phyloP scores from a whole-genome alignment of 2,329 filamentous ascomycete genomes.

The Sodiomyces alkalinus region DNA sequence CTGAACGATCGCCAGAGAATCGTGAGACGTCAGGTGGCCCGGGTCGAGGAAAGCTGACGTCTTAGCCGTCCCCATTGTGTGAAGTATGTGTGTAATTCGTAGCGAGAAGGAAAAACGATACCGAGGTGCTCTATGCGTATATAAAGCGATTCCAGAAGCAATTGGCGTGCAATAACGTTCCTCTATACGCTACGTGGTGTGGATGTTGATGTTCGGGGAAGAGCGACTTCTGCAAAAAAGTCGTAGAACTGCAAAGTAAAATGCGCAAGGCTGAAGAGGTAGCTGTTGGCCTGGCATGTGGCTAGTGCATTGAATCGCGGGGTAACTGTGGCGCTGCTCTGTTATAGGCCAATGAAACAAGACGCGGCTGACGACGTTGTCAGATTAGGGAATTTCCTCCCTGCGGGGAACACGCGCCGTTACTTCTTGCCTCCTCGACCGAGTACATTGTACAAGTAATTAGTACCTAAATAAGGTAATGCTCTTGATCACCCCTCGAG shows the following conservation, averaged over 20 bases:
- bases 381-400: slow-evolving; percentile 1
- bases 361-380: neutral
- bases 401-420: slow-evolving; percentile 1
- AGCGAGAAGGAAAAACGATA: no score
- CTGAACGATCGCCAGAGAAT: slow-evolving; percentile 68
- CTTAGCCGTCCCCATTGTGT: slow-evolving; percentile 16
- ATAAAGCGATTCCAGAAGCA: no score
- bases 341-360: neutral
- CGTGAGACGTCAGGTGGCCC: slow-evolving; percentile 41
- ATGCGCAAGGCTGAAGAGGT: slow-evolving; percentile 1
- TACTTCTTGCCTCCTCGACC: slow-evolving; percentile 1
- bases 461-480: no score
- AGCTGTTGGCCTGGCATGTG: neutral
- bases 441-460: no score
- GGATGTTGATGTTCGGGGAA: neutral
- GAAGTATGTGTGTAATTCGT: no score
- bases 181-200: no score
- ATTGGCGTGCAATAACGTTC: no score
- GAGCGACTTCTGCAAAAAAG: no score
- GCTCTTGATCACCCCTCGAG: neutral
- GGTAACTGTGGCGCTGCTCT: neutral
- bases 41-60: slow-evolving; percentile 69
- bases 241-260: no score
- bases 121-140: no score
- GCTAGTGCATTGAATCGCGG: slow-evolving; percentile 1